Conservation (phyloP, 805 yeast species). For the Metschnikowia reukaufii region DNA sequence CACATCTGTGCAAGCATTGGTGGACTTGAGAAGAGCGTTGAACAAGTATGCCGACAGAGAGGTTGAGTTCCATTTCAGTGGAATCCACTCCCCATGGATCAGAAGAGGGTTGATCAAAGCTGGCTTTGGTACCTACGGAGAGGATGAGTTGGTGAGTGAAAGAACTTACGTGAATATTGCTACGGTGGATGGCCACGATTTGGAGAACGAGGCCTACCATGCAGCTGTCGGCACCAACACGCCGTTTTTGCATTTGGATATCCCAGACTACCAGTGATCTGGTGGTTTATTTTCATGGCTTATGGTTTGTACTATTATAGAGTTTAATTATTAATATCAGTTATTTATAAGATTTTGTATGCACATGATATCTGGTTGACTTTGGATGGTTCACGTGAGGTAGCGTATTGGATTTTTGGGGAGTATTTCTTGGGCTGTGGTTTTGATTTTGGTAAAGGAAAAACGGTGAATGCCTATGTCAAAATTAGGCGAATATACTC, state of each 20-base stretch:
- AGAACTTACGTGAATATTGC: slow-evolving; percentile 43
- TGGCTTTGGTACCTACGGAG: slow-evolving; percentile 69
- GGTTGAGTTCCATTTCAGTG: slow-evolving; percentile 87
- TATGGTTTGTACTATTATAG: slow-evolving; percentile 1
- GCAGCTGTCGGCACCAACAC: slow-evolving; percentile 65
- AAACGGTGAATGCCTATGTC: no score
- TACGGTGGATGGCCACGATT: slow-evolving; percentile 25
- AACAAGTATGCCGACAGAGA: slow-evolving; percentile 75
- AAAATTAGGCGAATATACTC: no score
- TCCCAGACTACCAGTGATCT: slow-evolving; percentile 52
- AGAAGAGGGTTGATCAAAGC: slow-evolving; percentile 70
- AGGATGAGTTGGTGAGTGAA: slow-evolving; percentile 39
- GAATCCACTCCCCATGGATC: slow-evolving; percentile 84
- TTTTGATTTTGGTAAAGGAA: neutral
- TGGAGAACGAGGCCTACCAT: slow-evolving; percentile 39
- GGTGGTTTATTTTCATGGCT: slow-evolving; percentile 1
- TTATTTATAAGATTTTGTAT: neutral
- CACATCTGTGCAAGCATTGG: slow-evolving; percentile 74
- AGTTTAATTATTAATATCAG: neutral
- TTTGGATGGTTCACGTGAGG: no score
- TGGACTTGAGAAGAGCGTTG: slow-evolving; percentile 72
- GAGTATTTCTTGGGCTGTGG: neutral
- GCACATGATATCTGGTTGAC: no score
- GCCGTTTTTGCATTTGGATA: slow-evolving; percentile 77
- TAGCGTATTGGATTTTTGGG: no score